A percentile compares a stretch with the other conserved stretches of the same genome.
phyloP scores from a whole-genome alignment of 352 stramenopile genomes.

The Phytophthora ohioensis region DNA sequence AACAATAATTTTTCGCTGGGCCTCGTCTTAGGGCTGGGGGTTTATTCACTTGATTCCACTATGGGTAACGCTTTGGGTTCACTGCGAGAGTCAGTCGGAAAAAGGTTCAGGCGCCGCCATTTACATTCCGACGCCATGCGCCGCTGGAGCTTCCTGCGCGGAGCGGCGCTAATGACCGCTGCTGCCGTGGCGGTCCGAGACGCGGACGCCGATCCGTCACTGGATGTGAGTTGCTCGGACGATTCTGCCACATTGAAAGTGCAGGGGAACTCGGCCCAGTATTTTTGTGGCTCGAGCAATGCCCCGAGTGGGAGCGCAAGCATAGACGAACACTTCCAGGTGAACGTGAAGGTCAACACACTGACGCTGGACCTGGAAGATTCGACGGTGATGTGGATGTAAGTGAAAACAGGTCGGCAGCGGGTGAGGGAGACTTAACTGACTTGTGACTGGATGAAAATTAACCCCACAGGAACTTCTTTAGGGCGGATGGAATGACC shows the following conservation, averaged over 20 bases:
- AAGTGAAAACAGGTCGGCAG: background rate
- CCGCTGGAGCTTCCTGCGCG: constrained; percentile 18
- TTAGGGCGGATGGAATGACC: background rate
- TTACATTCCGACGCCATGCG: constrained; percentile 39
- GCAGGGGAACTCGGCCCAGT: background rate
- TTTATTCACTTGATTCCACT: constrained; percentile 10
- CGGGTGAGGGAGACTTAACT: background rate
- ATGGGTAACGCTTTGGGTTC: constrained; percentile 33
- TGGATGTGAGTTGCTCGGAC: background rate
- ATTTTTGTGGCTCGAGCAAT: too few relatives aligned
- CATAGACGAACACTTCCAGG: constrained; percentile 1
- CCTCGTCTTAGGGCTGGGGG: constrained; percentile 16
- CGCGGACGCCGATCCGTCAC: background rate
- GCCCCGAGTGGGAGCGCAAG: background rate
- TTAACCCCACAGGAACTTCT: background rate
- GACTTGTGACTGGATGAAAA: background rate
- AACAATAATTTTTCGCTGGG: constrained; percentile 11
- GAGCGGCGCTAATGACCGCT: constrained; percentile 5
- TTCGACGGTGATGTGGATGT: constrained; percentile 15
- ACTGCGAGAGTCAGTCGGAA: constrained; percentile 45
- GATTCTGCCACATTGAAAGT: background rate
- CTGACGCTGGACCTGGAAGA: constrained; percentile 3
- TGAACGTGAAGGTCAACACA: constrained; percentile 10
- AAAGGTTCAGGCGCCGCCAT: constrained; percentile 15
- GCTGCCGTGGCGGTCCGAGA: background rate